A percentile compares a stretch with the other conserved stretches of the same genome.
These are phyloP conservation scores for Huntiella abstrusa DNA, from an alignment of 2,329 filamentous ascomycete species.

Conservation along the genomic window DNA sequence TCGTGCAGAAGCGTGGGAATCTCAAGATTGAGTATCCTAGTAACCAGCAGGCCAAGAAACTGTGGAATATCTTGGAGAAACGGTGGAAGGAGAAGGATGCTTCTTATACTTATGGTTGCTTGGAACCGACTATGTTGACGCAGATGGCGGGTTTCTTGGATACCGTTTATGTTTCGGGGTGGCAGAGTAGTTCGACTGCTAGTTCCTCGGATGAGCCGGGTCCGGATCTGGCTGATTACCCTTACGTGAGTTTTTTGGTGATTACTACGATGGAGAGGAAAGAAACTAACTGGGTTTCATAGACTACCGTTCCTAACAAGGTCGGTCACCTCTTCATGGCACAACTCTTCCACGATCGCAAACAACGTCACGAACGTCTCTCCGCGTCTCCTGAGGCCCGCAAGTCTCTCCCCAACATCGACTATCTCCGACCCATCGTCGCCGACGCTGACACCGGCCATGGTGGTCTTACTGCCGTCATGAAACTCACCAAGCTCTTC, in stretches of 20 bases:
- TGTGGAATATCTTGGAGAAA: conserved; percentile 75
- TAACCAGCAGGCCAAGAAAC: conserved; percentile 78
- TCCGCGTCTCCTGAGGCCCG: conserved; percentile 56
- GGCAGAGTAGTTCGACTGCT: conserved; percentile 95
- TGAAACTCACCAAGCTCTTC: conserved; percentile 98
- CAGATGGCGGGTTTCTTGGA: conserved; percentile 99
- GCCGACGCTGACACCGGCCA: conserved; percentile 96
- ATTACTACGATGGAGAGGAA: neutral
- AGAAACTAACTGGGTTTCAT: neutral
- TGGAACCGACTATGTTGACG: conserved; percentile 95
- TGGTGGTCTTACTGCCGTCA: conserved; percentile 91
- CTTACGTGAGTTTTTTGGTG: conserved; percentile 43
- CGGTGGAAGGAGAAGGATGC: conserved; percentile 61
- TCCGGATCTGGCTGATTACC: conserved; percentile 94
- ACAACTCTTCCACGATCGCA: conserved; percentile 97
- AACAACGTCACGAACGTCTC: conserved; percentile 89
- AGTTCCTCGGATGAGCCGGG: conserved; percentile 90
- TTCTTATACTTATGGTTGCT: conserved; percentile 89
- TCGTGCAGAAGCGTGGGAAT: conserved; percentile 85
- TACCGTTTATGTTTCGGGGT: conserved; percentile 95
- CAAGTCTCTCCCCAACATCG: conserved; percentile 54
- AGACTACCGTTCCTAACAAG: conserved; percentile 98
- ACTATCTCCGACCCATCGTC: conserved; percentile 90
- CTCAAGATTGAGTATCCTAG: conserved; percentile 83
- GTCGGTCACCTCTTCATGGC: conserved; percentile 95